Percentiles rank a stretch among this genome's conserved stretches.
Conservation (phyloP, 164 flowering plant genomes). For the Cinnamomum chago region DNA sequence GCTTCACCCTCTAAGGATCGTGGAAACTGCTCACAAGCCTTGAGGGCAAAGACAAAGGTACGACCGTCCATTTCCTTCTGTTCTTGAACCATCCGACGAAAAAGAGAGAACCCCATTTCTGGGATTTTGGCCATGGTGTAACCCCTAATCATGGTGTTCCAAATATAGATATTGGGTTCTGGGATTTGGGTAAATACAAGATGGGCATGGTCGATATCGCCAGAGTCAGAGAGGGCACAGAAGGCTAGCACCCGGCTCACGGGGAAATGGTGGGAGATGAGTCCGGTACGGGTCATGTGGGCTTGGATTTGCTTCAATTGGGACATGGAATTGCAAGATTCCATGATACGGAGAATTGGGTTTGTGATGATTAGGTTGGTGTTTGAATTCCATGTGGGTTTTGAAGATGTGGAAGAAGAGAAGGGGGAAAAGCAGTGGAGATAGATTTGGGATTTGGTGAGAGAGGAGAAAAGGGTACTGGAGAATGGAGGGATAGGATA, state of each 20-base stretch:
- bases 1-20: conserved; percentile 28
- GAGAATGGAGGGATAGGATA: not conserved
- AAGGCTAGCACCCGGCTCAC: conserved; percentile 56
- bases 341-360: conserved; percentile 47
- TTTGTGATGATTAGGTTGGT: conserved; percentile 13
- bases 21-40: conserved; percentile 37
- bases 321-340: conserved; percentile 50
- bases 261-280: conserved; percentile 50
- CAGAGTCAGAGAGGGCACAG: conserved; percentile 49
- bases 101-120: conserved; percentile 30
- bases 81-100: conserved; percentile 39
- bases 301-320: conserved; percentile 67
- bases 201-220: conserved; percentile 17
- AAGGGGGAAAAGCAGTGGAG: not conserved
- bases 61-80: conserved; percentile 42
- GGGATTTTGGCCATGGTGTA: conserved; percentile 23
- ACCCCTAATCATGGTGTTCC: conserved; percentile 52
- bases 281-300: conserved; percentile 50
- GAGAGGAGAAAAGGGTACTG: not conserved
- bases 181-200: conserved; percentile 6
- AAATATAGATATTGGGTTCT: conserved; percentile 10
- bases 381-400: conserved; percentile 17
- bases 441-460: not conserved
- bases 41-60: conserved; percentile 54
- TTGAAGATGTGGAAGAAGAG: not conserved